Evolutionary conservation across 257 asterid genomes (phyloP).

Genomic region (Forsythia suspensa): DNA sequence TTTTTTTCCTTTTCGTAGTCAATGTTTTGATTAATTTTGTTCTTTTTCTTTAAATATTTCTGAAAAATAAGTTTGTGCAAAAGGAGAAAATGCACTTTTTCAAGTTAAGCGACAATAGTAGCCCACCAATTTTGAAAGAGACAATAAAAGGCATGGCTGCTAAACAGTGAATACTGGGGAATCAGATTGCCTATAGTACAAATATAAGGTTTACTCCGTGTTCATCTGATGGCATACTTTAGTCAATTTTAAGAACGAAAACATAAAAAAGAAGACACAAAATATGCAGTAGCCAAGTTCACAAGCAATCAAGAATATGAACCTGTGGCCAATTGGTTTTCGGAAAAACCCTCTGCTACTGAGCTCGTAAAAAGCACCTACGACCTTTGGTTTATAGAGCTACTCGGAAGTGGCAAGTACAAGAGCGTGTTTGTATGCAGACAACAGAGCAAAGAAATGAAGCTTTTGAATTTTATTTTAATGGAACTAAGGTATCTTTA

Average conservation of each 20-base stretch:
- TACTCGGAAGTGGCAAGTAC: background rate
- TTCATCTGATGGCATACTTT: background rate
- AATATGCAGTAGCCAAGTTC: background rate
- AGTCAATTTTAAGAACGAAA: background rate
- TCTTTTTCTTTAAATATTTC: too few relatives aligned
- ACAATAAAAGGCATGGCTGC: too few relatives aligned
- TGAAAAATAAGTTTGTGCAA: too few relatives aligned
- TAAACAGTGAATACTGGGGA: too few relatives aligned
- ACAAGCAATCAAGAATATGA: background rate
- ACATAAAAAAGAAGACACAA: background rate
- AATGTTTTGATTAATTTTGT: too few relatives aligned
- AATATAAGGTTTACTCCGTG: too few relatives aligned
- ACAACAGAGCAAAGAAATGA: background rate
- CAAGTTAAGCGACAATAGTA: too few relatives aligned
- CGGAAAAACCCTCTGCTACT: background rate
- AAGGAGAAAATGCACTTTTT: too few relatives aligned
- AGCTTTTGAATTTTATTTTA: background rate
- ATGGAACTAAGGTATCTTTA: too few relatives aligned
- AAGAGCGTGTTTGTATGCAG: background rate
- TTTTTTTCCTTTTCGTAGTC: too few relatives aligned
- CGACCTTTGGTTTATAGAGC: background rate
- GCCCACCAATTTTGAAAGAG: too few relatives aligned
- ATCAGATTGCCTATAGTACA: too few relatives aligned
- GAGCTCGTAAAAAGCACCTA: background rate
- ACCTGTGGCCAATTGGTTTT: background rate